Evolutionary conservation across 352 stramenopile species (phyloP).

Genomic region (Thraustochytrium sp.): DNA sequence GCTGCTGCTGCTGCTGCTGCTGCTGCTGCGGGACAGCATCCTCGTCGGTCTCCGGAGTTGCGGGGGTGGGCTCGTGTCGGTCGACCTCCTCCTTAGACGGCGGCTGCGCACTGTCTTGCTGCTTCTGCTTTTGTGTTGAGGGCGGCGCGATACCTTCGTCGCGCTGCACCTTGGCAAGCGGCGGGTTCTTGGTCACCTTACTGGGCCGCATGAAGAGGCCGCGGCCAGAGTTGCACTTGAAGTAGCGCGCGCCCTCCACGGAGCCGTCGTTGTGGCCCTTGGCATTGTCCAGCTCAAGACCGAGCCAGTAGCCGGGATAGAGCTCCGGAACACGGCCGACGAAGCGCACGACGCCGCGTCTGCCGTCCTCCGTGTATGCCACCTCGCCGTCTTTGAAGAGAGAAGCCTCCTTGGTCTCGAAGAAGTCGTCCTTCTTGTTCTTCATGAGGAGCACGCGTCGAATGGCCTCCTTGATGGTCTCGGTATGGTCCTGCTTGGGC

Average conservation of each 20-base stretch:
- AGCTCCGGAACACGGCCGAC: slow-evolving; percentile 37
- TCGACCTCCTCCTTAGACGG: not conserved
- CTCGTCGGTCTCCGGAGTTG: not conserved
- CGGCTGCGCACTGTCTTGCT: not conserved
- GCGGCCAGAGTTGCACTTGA: not conserved
- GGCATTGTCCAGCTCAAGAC: slow-evolving; percentile 34
- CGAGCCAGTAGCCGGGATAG: slow-evolving; percentile 39
- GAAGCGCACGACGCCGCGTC: slow-evolving; percentile 29
- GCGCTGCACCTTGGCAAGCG: not conserved
- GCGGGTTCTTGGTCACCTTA: slow-evolving; percentile 28
- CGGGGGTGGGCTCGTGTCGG: not conserved
- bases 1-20: not conserved
- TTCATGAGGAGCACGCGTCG: slow-evolving; percentile 12
- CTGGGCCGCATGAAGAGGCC: slow-evolving; percentile 23
- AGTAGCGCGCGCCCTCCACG: not conserved
- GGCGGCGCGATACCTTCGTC: not conserved
- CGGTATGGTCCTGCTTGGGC: slow-evolving; percentile 21
- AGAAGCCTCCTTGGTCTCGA: slow-evolving; percentile 44
- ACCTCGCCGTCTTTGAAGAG: slow-evolving; percentile 42
- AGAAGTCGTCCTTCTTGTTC: slow-evolving; percentile 43
- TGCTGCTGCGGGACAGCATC: not conserved
- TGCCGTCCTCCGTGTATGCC: slow-evolving; percentile 24
- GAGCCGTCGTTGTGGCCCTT: slow-evolving; percentile 40
- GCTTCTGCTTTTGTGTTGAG: not conserved
- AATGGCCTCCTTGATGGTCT: slow-evolving; percentile 30